Percentiles rank a stretch among this genome's conserved stretches.
Evolutionary conservation across 1,284 basidiomycete genomes (phyloP).

Genomic region (Sphagnurus paluster): DNA sequence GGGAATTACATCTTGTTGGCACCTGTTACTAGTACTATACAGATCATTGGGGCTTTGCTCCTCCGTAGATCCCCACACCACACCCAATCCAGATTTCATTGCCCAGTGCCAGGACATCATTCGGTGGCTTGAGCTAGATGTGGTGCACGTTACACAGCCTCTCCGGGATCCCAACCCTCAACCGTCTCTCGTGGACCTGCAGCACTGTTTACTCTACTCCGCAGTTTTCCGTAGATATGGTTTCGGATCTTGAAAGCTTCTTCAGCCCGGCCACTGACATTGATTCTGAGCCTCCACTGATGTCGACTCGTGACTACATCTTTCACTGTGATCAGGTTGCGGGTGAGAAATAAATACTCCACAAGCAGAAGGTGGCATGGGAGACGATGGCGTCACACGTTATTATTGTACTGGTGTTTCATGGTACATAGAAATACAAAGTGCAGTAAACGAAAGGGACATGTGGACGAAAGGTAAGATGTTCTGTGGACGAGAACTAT

Average conservation of each 20-base stretch:
- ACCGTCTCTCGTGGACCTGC: not conserved
- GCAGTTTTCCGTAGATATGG: not conserved
- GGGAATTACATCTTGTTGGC: too few species aligned
- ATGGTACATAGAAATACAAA: constrained; percentile 1
- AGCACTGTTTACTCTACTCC: not conserved
- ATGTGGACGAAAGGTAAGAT: constrained; percentile 1
- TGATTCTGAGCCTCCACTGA: not conserved
- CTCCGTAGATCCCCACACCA: too few species aligned
- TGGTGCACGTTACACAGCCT: too few species aligned
- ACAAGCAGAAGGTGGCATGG: not conserved
- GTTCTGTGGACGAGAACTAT: constrained; percentile 5
- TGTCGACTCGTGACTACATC: not conserved
- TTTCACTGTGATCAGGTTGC: not conserved
- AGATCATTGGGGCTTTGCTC: too few species aligned
- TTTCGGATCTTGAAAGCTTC: constrained; percentile 9
- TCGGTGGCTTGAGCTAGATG: too few species aligned
- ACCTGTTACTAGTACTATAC: too few species aligned
- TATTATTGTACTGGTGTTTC: constrained; percentile 1
- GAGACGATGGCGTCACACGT: not conserved
- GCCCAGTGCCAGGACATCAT: too few species aligned
- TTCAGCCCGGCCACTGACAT: too few species aligned
- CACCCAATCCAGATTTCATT: too few species aligned
- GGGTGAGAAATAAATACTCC: not conserved
- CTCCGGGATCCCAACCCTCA: not conserved
- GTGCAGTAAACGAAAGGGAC: not conserved